Evolutionary conservation across 306 rosid genomes (phyloP).

Genomic region (Pueraria montana): DNA sequence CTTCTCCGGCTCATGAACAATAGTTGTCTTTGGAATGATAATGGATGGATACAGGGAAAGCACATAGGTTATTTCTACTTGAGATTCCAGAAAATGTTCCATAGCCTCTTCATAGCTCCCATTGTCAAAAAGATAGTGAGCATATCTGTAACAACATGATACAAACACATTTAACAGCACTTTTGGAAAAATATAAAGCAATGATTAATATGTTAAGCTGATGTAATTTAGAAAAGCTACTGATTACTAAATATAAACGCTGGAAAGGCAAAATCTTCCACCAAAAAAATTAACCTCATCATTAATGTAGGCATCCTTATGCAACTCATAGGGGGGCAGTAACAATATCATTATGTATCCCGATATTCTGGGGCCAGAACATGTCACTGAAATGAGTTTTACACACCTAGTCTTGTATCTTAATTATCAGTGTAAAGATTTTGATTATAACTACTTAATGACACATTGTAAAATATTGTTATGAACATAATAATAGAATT

Average conservation of each 20-base stretch:
- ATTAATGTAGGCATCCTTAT: conserved; percentile 1
- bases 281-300: conserved; percentile 16
- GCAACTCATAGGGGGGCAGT: conserved; percentile 5
- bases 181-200: conserved; percentile 13
- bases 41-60: conserved; percentile 89
- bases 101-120: conserved; percentile 96
- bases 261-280: conserved; percentile 25
- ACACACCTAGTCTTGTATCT: conserved; percentile 28
- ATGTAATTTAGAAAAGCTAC: background rate
- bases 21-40: conserved; percentile 81
- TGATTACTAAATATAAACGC: conserved; percentile 17
- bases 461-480: conserved; percentile 9
- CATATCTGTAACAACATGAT: conserved; percentile 71
- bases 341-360: background rate
- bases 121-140: conserved; percentile 94
- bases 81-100: conserved; percentile 96
- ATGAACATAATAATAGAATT: background rate
- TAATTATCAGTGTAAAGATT: background rate
- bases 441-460: conserved; percentile 14
- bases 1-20: conserved; percentile 78
- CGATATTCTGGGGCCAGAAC: conserved; percentile 19
- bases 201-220: conserved; percentile 31
- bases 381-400: conserved; percentile 26
- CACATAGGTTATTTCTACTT: conserved; percentile 88
- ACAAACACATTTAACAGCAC: conserved; percentile 45